Evolutionary conservation across 2,329 filamentous ascomycete species (phyloP).

Genomic region (Aspergillaceae sp.): DNA sequence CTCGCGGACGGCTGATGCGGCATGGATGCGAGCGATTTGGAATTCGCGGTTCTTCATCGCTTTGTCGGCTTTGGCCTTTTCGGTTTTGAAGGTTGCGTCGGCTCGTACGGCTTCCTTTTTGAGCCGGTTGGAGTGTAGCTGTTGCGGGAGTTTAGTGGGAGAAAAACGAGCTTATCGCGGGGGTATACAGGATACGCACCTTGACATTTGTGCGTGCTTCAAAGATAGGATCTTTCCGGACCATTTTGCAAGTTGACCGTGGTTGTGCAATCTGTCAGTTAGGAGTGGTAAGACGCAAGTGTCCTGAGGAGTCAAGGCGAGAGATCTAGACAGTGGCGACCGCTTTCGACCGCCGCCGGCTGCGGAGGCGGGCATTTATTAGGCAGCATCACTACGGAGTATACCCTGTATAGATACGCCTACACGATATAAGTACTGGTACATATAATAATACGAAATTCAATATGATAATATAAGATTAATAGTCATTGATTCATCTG

Average conservation of each 20-base stretch:
- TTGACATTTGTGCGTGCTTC: constrained; percentile 37
- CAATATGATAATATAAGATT: not conserved
- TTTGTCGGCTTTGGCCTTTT: constrained; percentile 41
- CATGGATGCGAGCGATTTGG: constrained; percentile 43
- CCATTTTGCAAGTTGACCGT: constrained; percentile 20
- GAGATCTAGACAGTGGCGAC: not conserved
- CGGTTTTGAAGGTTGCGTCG: constrained; percentile 38
- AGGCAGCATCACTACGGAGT: not conserved
- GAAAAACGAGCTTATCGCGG: not conserved
- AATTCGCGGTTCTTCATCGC: constrained; percentile 42
- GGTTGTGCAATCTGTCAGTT: constrained; percentile 19
- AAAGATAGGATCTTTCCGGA: constrained; percentile 34
- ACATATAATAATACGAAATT: too few relatives aligned
- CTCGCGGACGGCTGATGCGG: constrained; percentile 38
- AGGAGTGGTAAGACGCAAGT: not conserved
- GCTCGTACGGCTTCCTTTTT: constrained; percentile 41
- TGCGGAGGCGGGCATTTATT: not conserved
- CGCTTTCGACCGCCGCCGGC: not conserved
- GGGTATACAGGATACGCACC: constrained; percentile 13
- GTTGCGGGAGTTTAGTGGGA: constrained; percentile 1
- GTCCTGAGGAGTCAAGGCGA: constrained; percentile 3
- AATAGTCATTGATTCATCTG: not conserved
- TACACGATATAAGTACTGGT: too few relatives aligned
- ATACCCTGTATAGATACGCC: not conserved
- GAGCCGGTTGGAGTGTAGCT: constrained; percentile 38